Conservation (phyloP, 169 alveolate species). For the Plasmodium gonderi region DNA sequence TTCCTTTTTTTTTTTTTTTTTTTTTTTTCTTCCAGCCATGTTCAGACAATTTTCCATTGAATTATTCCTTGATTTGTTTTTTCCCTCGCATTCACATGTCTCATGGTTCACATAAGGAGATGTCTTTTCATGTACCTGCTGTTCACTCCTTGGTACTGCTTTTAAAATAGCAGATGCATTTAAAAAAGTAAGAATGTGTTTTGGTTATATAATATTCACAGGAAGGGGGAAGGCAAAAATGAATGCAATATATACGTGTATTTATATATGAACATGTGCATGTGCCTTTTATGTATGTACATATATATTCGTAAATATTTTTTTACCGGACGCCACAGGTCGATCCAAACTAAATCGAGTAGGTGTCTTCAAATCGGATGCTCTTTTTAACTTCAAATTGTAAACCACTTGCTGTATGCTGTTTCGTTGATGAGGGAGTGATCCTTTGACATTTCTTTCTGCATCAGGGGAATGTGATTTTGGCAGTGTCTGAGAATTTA, state of each 20-base stretch:
- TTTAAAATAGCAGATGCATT: neutral
- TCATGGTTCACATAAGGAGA: no score
- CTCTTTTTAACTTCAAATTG: conserved; percentile 34
- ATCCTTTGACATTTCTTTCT: neutral
- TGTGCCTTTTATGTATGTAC: neutral
- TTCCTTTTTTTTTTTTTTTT: neutral
- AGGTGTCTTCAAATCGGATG: conserved; percentile 1
- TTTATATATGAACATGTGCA: neutral
- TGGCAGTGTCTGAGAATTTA: neutral
- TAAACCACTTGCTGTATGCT: conserved; percentile 57
- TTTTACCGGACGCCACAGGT: neutral
- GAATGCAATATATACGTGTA: neutral
- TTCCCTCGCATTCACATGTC: neutral
- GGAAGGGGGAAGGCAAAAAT: neutral
- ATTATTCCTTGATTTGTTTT: neutral
- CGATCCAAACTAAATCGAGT: neutral
- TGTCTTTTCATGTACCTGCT: neutral
- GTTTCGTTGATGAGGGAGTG: neutral
- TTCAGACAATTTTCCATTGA: neutral
- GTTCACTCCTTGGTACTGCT: neutral
- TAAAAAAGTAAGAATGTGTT: neutral
- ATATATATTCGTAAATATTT: no score
- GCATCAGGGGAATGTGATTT: neutral
- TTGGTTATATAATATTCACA: no score
- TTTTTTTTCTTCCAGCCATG: neutral